Base-by-base conservation (phyloP, 495 filamentous ascomycete genomes). In the Penicillium cosmopolitanum region DNA sequence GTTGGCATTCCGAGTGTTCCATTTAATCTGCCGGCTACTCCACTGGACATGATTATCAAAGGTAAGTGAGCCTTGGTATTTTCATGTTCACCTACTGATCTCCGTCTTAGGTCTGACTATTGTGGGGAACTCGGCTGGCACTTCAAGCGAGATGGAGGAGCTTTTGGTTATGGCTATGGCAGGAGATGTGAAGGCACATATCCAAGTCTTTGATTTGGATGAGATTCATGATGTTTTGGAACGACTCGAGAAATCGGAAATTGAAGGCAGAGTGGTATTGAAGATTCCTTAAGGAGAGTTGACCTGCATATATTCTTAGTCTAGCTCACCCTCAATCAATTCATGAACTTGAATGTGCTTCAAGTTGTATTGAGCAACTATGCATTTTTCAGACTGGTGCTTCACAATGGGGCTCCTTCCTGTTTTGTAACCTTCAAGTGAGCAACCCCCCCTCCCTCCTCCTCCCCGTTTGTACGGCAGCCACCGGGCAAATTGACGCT, bases 21-120 rank as follows among this genome's bases (percentile, higher is more conserved):
- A 10, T 78, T 79, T 52, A 61, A 55, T 12, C 47, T 77, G 12
- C 75, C 76, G 8, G 72, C 71, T 12, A 74, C 73, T 4, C 77
- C 77, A 28, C 72, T 80, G 46, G 77, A 78, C 36, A 75, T 80
- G 75, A 74, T 79, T 57, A 69, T 76, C 10, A 74, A 72, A 55
- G 72, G 75, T 69, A 50, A 34, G 64, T 31, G 28, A 31, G 28
- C 0, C 28, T 31, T 31, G 6, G 23, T 23, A 2, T 2, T 23
- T 1, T 23, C 23, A 4, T 23, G 23, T 23, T 23, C 23, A 23
- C 4, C 4, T 23, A 23, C 42, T 57, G 5, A 62, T 25, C 25
- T 35, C 1, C n/a, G 35, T 56, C 5, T 9, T 28, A 78, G 73
- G 75, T 16, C 65, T 75, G 2, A 77, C 69, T 5, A 76, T 80